A percentile compares a stretch with the other conserved stretches of the same genome.
Evolutionary conservation across 1,284 basidiomycete genomes (phyloP).

Genomic region (Ceratobasidium sp.): DNA sequence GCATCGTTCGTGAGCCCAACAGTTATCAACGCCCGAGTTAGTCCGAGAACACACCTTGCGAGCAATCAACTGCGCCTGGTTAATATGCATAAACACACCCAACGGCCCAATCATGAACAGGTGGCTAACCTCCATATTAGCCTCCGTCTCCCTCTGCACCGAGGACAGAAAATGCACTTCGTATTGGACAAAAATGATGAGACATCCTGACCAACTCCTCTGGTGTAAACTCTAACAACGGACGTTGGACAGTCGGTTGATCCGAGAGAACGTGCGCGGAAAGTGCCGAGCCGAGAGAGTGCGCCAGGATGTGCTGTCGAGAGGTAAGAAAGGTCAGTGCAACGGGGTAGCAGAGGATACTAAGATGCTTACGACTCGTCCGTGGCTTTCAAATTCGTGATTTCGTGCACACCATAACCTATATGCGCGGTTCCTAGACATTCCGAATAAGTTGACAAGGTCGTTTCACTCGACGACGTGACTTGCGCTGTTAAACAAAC

Average conservation of each 20-base stretch:
- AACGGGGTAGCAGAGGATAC: background rate
- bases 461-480: background rate
- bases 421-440: slow-evolving; percentile 57
- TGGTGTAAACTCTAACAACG: slow-evolving; percentile 55
- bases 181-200: slow-evolving; percentile 59
- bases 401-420: slow-evolving; percentile 64
- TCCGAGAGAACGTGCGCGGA: slow-evolving; percentile 63
- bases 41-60: slow-evolving; percentile 53
- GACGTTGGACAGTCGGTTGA: slow-evolving; percentile 62
- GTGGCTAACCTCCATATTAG: slow-evolving; percentile 54
- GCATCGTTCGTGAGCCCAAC: too few species aligned
- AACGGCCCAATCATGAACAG: slow-evolving; percentile 64
- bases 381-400: slow-evolving; percentile 59
- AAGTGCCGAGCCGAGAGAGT: slow-evolving; percentile 63
- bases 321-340: background rate
- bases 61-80: slow-evolving; percentile 64
- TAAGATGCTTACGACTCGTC: slow-evolving; percentile 55
- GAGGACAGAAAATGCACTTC: slow-evolving; percentile 48
- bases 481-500: slow-evolving; percentile 51
- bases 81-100: slow-evolving; percentile 63
- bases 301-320: slow-evolving; percentile 55
- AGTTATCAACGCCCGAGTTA: background rate
- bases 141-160: background rate
- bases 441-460: background rate
- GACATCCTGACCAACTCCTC: slow-evolving; percentile 50